Evolutionary conservation across 805 yeast species (phyloP), one percentile per base, ranked within the genome.

Genomic region (Kluyveromyces siamensis): DNA sequence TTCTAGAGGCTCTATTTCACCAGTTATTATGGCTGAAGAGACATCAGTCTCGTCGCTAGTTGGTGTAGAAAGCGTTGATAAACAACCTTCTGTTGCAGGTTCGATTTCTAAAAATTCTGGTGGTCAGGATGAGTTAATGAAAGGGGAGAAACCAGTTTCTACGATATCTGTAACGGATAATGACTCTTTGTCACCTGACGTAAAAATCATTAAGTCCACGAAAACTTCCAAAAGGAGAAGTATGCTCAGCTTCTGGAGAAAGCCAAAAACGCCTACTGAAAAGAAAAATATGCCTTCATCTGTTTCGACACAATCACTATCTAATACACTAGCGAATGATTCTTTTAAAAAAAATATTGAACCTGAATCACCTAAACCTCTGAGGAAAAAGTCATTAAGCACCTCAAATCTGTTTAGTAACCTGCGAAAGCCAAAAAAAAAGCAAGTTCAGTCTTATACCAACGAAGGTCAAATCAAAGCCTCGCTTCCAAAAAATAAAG

Each of bases 381-480:
- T 58, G 1, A 51, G 58, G 0, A 60, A 58, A 35, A 62, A 58
- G 46, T 62, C 67, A 2, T 58, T 54, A 21, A 63, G 67, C 42
- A 61, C 58, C 30, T 59, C 49, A n/a, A 61, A 61, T 30, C 54
- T 64, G 17, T 64, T 64, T 37, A 58, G 56, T 44, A 52, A 55
- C 8, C 58, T 64, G 33, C 52, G 55, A 42, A 57, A 55, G 43
- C 52, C 50, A 38, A 58, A 54, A 49, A 55, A 50, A 39, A 30
- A n/a, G 18, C 27, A 46, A 43, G 35, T 30, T 4, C 35, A 30
- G 14, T 13, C 35, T 13, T 7, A 30, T 30, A 10, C 3, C 14
- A 30, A 11, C 7, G 35, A 30, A 7, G 8, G 7, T 11, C 35
- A 30, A 30, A 30, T 11, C 35, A 30, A 30, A 7, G 8, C 44